Conservation (phyloP, 1,284 basidiomycete genomes). For the Mycena sp. region DNA sequence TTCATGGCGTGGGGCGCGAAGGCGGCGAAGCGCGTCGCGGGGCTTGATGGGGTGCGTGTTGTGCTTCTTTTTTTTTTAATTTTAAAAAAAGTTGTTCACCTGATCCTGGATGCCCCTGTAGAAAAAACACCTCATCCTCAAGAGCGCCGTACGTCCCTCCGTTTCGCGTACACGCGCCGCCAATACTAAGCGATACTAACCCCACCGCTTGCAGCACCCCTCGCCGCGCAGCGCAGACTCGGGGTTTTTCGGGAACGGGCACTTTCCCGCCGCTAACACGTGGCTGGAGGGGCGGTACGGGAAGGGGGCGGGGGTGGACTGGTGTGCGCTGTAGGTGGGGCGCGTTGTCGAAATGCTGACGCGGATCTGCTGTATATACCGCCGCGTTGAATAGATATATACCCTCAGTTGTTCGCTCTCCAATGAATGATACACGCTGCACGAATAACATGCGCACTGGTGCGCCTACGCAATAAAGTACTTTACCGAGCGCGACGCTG, state of each 20-base stretch:
- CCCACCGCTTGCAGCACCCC: conserved; percentile 48
- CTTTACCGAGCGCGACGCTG: too few relatives aligned
- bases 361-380: too few relatives aligned
- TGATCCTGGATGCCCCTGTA: too few relatives aligned
- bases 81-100: conserved; percentile 74
- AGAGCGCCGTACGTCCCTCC: conserved; percentile 50
- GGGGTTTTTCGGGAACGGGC: conserved; percentile 92
- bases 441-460: too few relatives aligned
- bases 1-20: conserved; percentile 93
- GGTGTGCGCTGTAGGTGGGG: conserved; percentile 69
- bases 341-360: too few relatives aligned
- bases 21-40: conserved; percentile 86
- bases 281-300: conserved; percentile 86
- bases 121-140: conserved; percentile 85
- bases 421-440: too few relatives aligned
- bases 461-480: too few relatives aligned
- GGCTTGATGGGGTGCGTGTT: conserved; percentile 67
- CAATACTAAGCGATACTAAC: too few relatives aligned
- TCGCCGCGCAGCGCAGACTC: conserved; percentile 47
- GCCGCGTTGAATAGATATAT: too few relatives aligned
- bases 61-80: not conserved
- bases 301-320: conserved; percentile 74
- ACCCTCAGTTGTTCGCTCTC: too few relatives aligned
- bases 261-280: conserved; percentile 88
- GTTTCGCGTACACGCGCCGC: too few relatives aligned